These are phyloP conservation scores for Zymoseptoria tritici DNA, from an alignment of 2,329 filamentous ascomycete genomes.

Conservation along the genomic window DNA sequence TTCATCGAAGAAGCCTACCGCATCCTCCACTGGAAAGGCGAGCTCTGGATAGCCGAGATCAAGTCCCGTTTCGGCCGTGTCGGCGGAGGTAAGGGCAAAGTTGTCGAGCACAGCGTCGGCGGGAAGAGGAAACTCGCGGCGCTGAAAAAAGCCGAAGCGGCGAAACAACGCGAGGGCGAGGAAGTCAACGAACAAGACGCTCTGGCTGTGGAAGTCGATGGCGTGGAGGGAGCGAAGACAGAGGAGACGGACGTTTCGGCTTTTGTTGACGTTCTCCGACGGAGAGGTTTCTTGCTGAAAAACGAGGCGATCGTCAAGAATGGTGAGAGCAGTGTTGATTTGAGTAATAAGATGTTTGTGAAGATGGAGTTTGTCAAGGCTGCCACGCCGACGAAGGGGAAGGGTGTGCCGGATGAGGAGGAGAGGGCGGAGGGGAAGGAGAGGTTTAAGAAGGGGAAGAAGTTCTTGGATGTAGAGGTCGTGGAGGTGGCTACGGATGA, in stretches of 20 bases:
- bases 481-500: conserved; percentile 51
- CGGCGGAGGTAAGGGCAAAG: conserved; percentile 37
- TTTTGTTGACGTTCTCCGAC: conserved; percentile 75
- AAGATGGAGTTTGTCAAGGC: conserved; percentile 91
- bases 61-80: conserved; percentile 78
- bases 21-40: conserved; percentile 83
- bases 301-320: conserved; percentile 35
- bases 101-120: conserved; percentile 64
- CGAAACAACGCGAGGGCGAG: conserved; percentile 46
- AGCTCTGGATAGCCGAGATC: conserved; percentile 96
- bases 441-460: conserved; percentile 37
- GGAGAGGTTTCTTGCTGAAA: conserved; percentile 74
- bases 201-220: conserved; percentile 58
- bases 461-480: conserved; percentile 53
- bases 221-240: conserved; percentile 48
- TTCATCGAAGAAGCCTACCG: conserved; percentile 96
- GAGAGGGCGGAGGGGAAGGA: conserved; percentile 31
- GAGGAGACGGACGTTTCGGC: conserved; percentile 78
- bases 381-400: conserved; percentile 66
- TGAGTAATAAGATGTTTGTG: conserved; percentile 97
- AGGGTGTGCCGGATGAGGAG: conserved; percentile 49
- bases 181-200: conserved; percentile 53
- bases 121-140: conserved; percentile 45
- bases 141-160: conserved; percentile 30
- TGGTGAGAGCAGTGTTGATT: conserved; percentile 59